Base-by-base conservation (phyloP, 805 yeast species). In the Candida schatavii region DNA sequence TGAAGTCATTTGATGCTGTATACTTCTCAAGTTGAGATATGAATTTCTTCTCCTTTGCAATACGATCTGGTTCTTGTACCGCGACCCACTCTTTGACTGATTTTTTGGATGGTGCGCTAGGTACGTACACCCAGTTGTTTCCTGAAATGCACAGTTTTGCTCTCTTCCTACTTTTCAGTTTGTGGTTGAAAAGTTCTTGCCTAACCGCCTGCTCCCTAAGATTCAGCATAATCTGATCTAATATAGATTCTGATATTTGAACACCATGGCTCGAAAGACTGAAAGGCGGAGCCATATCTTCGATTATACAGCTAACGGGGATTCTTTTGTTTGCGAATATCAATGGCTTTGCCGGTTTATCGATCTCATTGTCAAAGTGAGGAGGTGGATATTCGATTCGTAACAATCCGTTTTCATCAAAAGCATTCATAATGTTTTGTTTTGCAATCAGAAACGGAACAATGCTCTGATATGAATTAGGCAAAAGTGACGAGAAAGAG, bases 271-370 rank as follows among this genome's bases (percentile, higher is more conserved):
- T 40, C 22, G 5, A 14, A 13, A 39, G 21, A 20, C 18, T 35
- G 40, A 53, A 39, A 3, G 39, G 35, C 2, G 38, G 32, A 2
- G 45, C 17, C 20, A 19, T 23, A 2, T 58, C 50, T 0, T 80
- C 74, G 10, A 61, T 57, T 6, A 25, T 36, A 7, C 44, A 49
- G 0, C 69, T 70, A 1, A 85, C 59, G 1, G 61, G 64, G 46
- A 81, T 80, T 48, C 75, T 78, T 46, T 73, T 78, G 4, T 89
- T 90, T 1, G 90, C 90, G 60, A 79, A 82, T 0, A 77, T 60
- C 41, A 83, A 75, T 0, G 91, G 82, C 4, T 59, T 52, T 2
- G 78, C n/a, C 10, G 68, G 82, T 5, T 75, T 63, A 49, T 87
- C 90, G 1, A 59, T 52, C 0, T 66, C 50, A 13, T 74, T 70